Evolutionary conservation across 768 basidiomycete genomes (phyloP), one percentile per base, ranked within the genome.

Genomic region (Flagelloscypha sp.): DNA sequence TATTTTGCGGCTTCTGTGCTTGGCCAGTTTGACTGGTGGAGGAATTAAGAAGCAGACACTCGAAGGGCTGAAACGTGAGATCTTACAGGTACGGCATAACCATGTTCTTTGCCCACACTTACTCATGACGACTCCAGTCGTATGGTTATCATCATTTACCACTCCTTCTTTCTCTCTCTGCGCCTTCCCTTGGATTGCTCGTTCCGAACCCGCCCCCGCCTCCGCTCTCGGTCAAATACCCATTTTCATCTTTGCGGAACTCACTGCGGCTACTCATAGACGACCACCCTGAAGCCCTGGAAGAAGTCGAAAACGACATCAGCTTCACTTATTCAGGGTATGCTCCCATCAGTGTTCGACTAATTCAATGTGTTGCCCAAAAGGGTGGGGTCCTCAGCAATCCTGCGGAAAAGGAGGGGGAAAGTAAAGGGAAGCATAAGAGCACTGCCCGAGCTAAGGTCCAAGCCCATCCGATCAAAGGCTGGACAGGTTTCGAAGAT

Each of bases 401-500:
- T 48, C 82, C 84, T 33, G 72, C 70, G 16, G 70, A 75, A 48
- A 79, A 68, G 53, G 74, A 74, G 40, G 60, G 53, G n/a, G 62
- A 54, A 15, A 62, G 59, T 29, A 65, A 60, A 36, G 62, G 57
- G 29, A 47, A 47, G 27, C 6, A n/a, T 23, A 24, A 13, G 48
- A 35, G 43, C 13, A 37, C 49, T 10, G 38, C 55, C n/a, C 46
- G 55, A 17, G 65, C 62, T 35, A 79, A 77, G 53, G 67, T 84
- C 25, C 82, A 79, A 52, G 90, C 92, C 1, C 92, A 95, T 56
- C 84, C 89, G 2, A 84, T 99, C 40, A 75, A 84, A 7, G 94
- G 94, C 2, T 99, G 94, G 93, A 94, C 86, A 56, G 94, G 92
- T 16, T 90, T 99, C 51, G 95, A 98, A 57, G 94, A 98, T 49